Base-by-base conservation (phyloP, 352 stramenopile species). In the Phytophthora aleatoria region DNA sequence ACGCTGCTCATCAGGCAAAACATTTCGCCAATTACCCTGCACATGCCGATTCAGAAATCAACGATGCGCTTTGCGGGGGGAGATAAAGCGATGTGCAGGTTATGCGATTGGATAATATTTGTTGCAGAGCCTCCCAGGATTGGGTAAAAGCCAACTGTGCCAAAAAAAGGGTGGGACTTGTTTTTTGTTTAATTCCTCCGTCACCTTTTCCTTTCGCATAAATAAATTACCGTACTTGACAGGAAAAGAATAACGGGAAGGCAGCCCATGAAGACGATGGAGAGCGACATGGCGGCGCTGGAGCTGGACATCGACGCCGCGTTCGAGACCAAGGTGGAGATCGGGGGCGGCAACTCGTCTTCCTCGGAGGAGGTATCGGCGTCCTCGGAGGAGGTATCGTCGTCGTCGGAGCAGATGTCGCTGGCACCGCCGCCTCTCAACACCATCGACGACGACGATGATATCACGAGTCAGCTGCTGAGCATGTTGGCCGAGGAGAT, bases 401-500 rank as follows among this genome's bases (percentile, higher is more conserved):
- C 65, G 9, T 65, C 66, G 7, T 70, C 66, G 12, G 66, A 69
- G 30, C 58, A 50, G 11, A 52, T 69, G 50, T 20, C 49, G 50
- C 60, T 73, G 41, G 55, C 13, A 39, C 49, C 44, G n/a, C 60
- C 61, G 20, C 54, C 60, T n/a, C 54, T 69, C 43, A 45, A 15
- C 42, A 38, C 54, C 51, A 67, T 68, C 54, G 62, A 74, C 62
- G 71, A 79, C 47, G 67, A 79, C 47, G 71, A 79, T 50, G 67
- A 79, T 49, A 79, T 79, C 38, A 76, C 71, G 54, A 76, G 71
- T 64, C 67, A 76, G 33, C 26, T 79, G 56, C 67, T 79, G 45
- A 76, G 67, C 12, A 79, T 79, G 67, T 44, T 79, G 59, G 71
- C 67, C 47, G 71, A 79, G 56, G 67, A 79, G 50, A 79, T 79